Evolutionary conservation across 108 stramenopile genomes (phyloP).

Genomic region (Pseudonitzschia delicatissima): DNA sequence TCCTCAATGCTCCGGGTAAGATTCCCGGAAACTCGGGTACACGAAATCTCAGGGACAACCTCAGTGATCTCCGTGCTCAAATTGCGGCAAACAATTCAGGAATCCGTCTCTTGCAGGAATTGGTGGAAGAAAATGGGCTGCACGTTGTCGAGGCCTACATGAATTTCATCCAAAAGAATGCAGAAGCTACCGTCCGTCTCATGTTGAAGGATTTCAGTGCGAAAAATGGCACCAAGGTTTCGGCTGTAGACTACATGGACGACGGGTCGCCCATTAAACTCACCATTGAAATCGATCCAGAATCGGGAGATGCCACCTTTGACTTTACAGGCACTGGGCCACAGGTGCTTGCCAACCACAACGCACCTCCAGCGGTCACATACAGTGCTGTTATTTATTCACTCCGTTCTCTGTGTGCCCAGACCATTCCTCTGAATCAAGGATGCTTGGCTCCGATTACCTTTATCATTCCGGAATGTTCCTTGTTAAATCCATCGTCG

Average conservation of each 20-base stretch:
- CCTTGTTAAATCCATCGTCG: constrained; percentile 88
- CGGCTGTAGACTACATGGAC: constrained; percentile 95
- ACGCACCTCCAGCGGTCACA: constrained; percentile 99
- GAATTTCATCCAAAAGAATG: constrained; percentile 95
- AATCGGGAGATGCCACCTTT: constrained; percentile 79
- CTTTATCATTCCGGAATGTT: constrained; percentile 85
- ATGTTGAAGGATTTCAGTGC: constrained; percentile 89
- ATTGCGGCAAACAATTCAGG: constrained; percentile 98
- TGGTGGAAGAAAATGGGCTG: constrained; percentile 88
- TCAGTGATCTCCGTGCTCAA: constrained; percentile 95
- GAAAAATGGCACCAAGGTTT: constrained; percentile 47
- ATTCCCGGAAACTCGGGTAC: constrained; percentile 77
- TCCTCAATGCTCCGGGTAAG: constrained; percentile 84
- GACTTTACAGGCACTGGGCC: constrained; percentile 98
- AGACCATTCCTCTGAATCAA: constrained; percentile 97
- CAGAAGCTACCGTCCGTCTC: constrained; percentile 88
- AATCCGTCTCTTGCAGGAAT: constrained; percentile 76
- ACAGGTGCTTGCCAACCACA: constrained; percentile 94
- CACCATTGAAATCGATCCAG: constrained; percentile 82
- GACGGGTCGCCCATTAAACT: constrained; percentile 95
- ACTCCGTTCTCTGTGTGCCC: constrained; percentile 88
- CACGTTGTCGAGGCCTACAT: constrained; percentile 94
- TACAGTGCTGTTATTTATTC: constrained; percentile 97
- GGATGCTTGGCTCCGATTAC: constrained; percentile 94
- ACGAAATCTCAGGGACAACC: constrained; percentile 92